These are phyloP conservation scores for Cryptosporidium ubiquitum DNA, from an alignment of 169 alveolate species.

Conservation along the genomic window DNA sequence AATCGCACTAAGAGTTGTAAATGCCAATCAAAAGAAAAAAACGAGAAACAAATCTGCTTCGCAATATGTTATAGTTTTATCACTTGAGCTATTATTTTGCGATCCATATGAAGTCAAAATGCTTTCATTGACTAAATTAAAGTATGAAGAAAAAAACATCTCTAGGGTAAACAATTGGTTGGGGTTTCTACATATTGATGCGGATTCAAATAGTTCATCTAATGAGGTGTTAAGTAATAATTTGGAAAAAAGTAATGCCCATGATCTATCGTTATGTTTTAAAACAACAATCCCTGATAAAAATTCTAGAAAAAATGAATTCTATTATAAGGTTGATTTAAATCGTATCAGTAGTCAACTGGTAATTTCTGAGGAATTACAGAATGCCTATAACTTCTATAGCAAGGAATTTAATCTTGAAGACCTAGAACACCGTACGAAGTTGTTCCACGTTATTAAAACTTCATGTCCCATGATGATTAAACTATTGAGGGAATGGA, in stretches of 20 bases:
- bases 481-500: conserved; percentile 52
- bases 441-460: conserved; percentile 29
- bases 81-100: conserved; percentile 14
- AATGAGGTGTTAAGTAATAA: background rate
- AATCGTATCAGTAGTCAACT: conserved; percentile 54
- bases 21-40: background rate
- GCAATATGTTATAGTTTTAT: conserved; percentile 19
- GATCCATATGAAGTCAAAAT: conserved; percentile 35
- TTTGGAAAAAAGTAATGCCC: background rate
- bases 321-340: conserved; percentile 31
- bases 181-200: background rate
- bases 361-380: conserved; percentile 43
- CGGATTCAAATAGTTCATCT: background rate
- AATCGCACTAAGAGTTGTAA: conserved; percentile 49
- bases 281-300: conserved; percentile 25
- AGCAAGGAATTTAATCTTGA: conserved; percentile 1
- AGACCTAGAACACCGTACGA: conserved; percentile 43
- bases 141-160: background rate
- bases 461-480: conserved; percentile 61
- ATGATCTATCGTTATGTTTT: conserved; percentile 12
- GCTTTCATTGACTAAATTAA: conserved; percentile 12
- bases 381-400: conserved; percentile 19
- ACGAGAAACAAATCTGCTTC: background rate
- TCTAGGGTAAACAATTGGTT: background rate
- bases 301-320: background rate